A percentile compares a stretch with the other conserved stretches of the same genome.
These are phyloP conservation scores for Yamadazyma siamensis DNA, from an alignment of 1,139 yeast genomes.

Conservation along the genomic window DNA sequence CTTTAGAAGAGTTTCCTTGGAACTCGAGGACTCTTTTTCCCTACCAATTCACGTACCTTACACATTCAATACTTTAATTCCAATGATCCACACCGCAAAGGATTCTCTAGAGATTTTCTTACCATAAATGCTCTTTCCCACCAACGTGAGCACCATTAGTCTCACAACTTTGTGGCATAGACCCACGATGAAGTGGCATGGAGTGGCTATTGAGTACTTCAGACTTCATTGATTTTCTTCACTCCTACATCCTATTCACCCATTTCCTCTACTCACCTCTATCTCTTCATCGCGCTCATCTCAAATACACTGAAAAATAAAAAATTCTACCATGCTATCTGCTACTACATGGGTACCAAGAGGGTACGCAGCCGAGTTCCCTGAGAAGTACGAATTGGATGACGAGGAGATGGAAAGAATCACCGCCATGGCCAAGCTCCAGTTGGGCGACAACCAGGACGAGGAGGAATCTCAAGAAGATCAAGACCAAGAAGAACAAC, in stretches of 20 bases:
- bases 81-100: too few relatives aligned
- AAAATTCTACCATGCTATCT: conserved; percentile 61
- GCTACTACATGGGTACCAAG: conserved; percentile 95
- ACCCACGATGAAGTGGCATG: too few relatives aligned
- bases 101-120: too few relatives aligned
- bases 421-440: conserved; percentile 77
- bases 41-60: too few relatives aligned
- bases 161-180: too few relatives aligned
- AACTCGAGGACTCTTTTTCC: too few relatives aligned
- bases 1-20: too few relatives aligned
- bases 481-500: conserved; percentile 9
- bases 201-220: too few relatives aligned
- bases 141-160: too few relatives aligned
- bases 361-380: conserved; percentile 92
- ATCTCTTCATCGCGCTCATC: conserved; percentile 4
- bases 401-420: conserved; percentile 94
- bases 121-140: too few relatives aligned
- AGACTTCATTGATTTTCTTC: too few relatives aligned
- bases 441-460: conserved; percentile 69
- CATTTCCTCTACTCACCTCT: not conserved
- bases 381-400: conserved; percentile 80
- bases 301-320: conserved; percentile 5
- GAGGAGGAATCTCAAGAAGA: conserved; percentile 18
- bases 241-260: not conserved
- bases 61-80: too few relatives aligned